Percentiles rank a stretch among this genome's conserved stretches.
Evolutionary conservation across 1,139 yeast species (phyloP).

Genomic region (Suhomyces chickasaworum): DNA sequence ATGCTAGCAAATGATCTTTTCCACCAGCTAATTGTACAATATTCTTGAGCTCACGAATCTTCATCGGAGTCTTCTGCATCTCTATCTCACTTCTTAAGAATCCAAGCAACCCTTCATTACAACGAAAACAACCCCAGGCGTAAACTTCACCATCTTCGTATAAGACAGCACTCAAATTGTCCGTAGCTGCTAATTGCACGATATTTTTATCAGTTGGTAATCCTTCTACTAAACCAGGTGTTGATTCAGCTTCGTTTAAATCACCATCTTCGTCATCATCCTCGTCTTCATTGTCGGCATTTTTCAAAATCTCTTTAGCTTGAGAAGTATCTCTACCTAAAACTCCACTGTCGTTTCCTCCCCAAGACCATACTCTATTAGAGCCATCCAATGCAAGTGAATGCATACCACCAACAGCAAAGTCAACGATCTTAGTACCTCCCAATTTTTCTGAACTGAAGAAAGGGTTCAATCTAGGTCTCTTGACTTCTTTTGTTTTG

Average conservation of each 20-base stretch:
- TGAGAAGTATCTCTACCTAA: conserved; percentile 84
- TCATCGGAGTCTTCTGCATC: conserved; percentile 68
- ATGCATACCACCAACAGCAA: conserved; percentile 97
- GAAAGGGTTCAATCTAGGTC: conserved; percentile 88
- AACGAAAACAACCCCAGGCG: conserved; percentile 97
- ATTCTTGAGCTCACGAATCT: conserved; percentile 61
- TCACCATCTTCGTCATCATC: conserved; percentile 78
- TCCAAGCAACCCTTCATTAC: conserved; percentile 89
- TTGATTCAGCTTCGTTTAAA: conserved; percentile 82
- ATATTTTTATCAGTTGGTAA: conserved; percentile 58
- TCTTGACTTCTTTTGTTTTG: conserved; percentile 85
- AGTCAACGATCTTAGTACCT: conserved; percentile 60
- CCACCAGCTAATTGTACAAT: conserved; percentile 91
- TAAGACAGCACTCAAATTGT: conserved; percentile 81
- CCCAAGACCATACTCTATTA: conserved; percentile 94
- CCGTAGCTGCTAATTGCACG: conserved; percentile 90
- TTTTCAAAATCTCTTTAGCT: conserved; percentile 61
- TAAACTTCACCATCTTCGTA: conserved; percentile 83
- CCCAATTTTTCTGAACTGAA: conserved; percentile 61
- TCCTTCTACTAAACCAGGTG: conserved; percentile 76
- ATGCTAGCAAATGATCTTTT: conserved; percentile 84
- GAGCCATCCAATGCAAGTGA: conserved; percentile 74
- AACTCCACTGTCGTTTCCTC: conserved; percentile 89
- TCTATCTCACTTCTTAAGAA: conserved; percentile 62
- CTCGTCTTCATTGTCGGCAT: conserved; percentile 54